Percentiles rank a stretch among this genome's conserved stretches.
Conservation (phyloP, 768 basidiomycete genomes). For the Leccinum arenicola region DNA sequence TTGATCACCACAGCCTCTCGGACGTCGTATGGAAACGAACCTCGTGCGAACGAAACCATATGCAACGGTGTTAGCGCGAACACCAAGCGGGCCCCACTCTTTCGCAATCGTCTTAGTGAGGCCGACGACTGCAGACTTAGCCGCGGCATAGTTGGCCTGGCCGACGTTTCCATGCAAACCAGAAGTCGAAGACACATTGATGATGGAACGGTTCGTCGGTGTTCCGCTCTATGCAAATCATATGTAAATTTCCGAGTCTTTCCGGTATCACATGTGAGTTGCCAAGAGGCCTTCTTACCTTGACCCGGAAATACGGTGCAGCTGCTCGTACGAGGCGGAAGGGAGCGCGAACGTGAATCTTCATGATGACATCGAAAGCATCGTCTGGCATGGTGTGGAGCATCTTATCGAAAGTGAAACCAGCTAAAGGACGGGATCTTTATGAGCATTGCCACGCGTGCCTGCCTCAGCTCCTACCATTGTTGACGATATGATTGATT, state of each 20-base stretch:
- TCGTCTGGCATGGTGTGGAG: constrained; percentile 84
- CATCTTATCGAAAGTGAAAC: constrained; percentile 86
- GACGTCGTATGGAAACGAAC: constrained; percentile 31
- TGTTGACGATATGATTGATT: constrained; percentile 86
- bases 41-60: constrained; percentile 78
- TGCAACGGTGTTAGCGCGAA: constrained; percentile 79
- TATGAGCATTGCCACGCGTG: not conserved
- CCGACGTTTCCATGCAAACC: constrained; percentile 87
- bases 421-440: constrained; percentile 38
- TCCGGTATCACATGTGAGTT: not conserved
- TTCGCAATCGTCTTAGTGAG: constrained; percentile 85
- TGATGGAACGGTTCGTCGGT: constrained; percentile 68
- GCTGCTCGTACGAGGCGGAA: constrained; percentile 83
- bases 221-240: constrained; percentile 42
- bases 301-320: constrained; percentile 81
- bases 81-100: constrained; percentile 83
- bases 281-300: constrained; percentile 35
- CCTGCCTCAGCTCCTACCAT: constrained; percentile 42
- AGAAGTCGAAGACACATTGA: constrained; percentile 80
- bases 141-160: constrained; percentile 79
- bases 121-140: constrained; percentile 75
- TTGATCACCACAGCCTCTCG: constrained; percentile 3
- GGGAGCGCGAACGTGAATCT: constrained; percentile 82
- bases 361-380: constrained; percentile 76
- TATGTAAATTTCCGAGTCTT: not conserved